A percentile compares a stretch with the other conserved stretches of the same genome.
phyloP scores from a whole-genome alignment of 148 eudicot species.

The Dysphania ambrosioides region DNA sequence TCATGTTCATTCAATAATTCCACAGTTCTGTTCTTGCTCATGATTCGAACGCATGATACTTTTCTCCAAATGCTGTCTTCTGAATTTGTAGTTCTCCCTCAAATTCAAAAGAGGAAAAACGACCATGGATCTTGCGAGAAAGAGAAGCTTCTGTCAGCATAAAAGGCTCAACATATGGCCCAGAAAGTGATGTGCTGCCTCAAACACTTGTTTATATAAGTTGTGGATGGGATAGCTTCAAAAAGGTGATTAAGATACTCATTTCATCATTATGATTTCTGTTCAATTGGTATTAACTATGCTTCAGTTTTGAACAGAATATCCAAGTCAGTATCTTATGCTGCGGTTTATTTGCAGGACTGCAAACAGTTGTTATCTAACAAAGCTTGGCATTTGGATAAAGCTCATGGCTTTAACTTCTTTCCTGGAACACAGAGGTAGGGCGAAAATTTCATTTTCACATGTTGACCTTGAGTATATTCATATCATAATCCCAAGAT shows the following conservation, averaged over 20 bases:
- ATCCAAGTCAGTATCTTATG: slow-evolving; percentile 17
- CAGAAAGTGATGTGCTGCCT: slow-evolving; percentile 60
- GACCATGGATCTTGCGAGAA: slow-evolving; percentile 95
- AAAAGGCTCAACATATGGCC: slow-evolving; percentile 44
- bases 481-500: not conserved
- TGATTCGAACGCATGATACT: not conserved
- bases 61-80: slow-evolving; percentile 1
- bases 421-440: slow-evolving; percentile 97
- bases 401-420: slow-evolving; percentile 94
- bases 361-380: slow-evolving; percentile 66
- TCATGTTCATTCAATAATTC: not conserved
- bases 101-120: slow-evolving; percentile 67
- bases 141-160: slow-evolving; percentile 66
- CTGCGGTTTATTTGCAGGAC: slow-evolving; percentile 43
- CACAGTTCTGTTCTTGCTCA: not conserved
- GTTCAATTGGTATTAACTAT: not conserved
- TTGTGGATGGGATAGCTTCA: slow-evolving; percentile 97
- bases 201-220: slow-evolving; percentile 88
- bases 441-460: not conserved
- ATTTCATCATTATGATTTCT: not conserved
- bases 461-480: not conserved
- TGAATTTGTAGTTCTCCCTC: slow-evolving; percentile 38
- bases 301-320: slow-evolving; percentile 1
- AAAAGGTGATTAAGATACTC: slow-evolving; percentile 50
- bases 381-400: slow-evolving; percentile 82